Evolutionary conservation across 2,329 filamentous ascomycete species (phyloP).

Genomic region (Gaeumannomyces tritici): DNA sequence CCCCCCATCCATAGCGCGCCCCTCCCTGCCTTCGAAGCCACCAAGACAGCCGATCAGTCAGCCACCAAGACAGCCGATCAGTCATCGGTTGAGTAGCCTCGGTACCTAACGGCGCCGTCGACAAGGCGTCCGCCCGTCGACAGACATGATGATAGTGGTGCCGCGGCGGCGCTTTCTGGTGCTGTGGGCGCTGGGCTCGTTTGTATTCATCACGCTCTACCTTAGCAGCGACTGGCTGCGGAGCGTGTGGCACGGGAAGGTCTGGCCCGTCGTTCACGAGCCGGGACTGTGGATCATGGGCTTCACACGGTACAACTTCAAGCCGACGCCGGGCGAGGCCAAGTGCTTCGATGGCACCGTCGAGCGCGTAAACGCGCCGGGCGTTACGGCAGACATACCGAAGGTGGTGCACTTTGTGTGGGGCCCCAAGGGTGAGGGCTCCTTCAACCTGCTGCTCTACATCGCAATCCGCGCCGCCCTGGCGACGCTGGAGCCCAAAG

Average conservation of each 20-base stretch:
- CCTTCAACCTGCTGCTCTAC: slow-evolving; percentile 27
- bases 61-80: too few species aligned
- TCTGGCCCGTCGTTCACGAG: neutral
- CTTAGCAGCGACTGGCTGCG: neutral
- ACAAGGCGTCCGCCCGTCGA: neutral
- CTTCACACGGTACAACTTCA: slow-evolving; percentile 1
- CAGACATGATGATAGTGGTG: neutral
- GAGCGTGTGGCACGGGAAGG: neutral
- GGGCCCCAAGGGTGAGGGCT: slow-evolving; percentile 21
- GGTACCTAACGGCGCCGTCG: too few species aligned
- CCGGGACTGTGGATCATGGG: neutral
- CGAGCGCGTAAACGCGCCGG: neutral
- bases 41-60: neutral
- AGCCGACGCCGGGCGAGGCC: neutral
- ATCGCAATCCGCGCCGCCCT: slow-evolving; percentile 25
- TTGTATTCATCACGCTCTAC: neutral
- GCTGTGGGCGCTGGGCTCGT: neutral
- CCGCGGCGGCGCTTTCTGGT: neutral
- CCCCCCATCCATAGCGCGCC: too few species aligned
- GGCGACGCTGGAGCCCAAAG: slow-evolving; percentile 24
- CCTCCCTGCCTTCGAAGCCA: neutral
- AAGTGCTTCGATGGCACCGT: slow-evolving; percentile 1
- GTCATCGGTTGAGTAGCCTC: too few species aligned
- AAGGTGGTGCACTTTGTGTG: slow-evolving; percentile 28
- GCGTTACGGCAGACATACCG: slow-evolving; percentile 15